Base-by-base conservation (phyloP, 2,329 filamentous ascomycete genomes). In the Nannizziopsis barbatae region DNA sequence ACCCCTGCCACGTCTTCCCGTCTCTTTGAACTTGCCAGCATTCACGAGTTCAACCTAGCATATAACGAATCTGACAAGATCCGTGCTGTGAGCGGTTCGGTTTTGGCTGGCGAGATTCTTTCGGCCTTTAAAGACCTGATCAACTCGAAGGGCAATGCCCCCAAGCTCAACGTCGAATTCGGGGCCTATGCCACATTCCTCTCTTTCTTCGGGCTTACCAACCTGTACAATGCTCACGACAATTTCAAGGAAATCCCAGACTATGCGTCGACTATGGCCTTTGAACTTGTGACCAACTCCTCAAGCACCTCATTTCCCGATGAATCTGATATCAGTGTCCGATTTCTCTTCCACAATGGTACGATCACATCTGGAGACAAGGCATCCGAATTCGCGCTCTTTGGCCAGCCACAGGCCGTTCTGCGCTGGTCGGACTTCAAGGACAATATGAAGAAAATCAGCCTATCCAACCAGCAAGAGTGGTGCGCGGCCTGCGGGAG, bases 231-330 rank as follows among this genome's bases (percentile, higher is more conserved):
- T 20, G 73, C 68, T 1, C 76, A 73, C 50, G 56, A 67, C 1
- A 70, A 84, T 62, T 94, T 95, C 70, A 80, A 70, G 51, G 84
- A 84, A 47, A 71, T 95, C 10, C 80, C 83, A n/a, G 82, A 88
- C 68, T 95, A 95, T 59, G 87, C 87, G 4, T 83, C 81, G 2
- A 80, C 80, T 54, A 86, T 94, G 77, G 74, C 74, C 5, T 89
- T 93, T 62, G 89, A 95, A 71, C 75, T 75, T 17, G 75, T 80
- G 57, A 81, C 77, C 36, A 73, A 77, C 52, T 55, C 56, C 10
- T 53, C 57, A 2, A 59, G 59, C 3, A 57, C 59, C 5, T 59
- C 58, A 0, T 73, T 75, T 57, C 73, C 73, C 2, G 55, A 62
- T 2, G 52, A 58, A 12, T 65, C 71, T 0, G 76, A 81, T 3